Conservation (phyloP, 2,329 filamentous ascomycete genomes). For the Leptoxyphium fumago region DNA sequence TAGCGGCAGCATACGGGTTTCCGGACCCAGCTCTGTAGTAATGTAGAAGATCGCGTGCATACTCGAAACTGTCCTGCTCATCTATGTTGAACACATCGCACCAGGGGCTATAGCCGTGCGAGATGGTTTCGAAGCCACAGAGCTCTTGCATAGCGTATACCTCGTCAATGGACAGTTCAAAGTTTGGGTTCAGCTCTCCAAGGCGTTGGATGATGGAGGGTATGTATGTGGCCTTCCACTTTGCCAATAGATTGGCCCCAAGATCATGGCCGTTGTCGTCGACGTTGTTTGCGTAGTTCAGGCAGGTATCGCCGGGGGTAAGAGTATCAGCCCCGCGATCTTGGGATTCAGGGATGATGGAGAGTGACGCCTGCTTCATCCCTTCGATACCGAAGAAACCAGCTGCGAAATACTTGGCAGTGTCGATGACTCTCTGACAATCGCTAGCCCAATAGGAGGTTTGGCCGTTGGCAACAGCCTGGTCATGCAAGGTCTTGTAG, state of each 20-base stretch:
- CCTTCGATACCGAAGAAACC: conserved; percentile 42
- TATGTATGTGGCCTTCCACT: conserved; percentile 35
- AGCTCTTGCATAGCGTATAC: conserved; percentile 47
- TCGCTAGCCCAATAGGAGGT: conserved; percentile 41
- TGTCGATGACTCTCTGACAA: conserved; percentile 40
- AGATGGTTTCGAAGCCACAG: conserved; percentile 44
- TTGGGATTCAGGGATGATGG: conserved; percentile 38
- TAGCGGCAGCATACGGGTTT: conserved; percentile 36
- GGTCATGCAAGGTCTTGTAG: conserved; percentile 33
- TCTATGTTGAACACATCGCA: conserved; percentile 39
- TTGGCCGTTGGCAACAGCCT: conserved; percentile 13
- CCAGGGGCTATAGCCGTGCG: conserved; percentile 40
- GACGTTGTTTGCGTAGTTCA: conserved; percentile 23
- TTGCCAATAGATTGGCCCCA: conserved; percentile 32
- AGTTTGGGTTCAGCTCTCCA: conserved; percentile 25
- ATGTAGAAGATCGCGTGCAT: conserved; percentile 43
- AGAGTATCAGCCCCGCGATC: conserved; percentile 40
- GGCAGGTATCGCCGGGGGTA: conserved; percentile 37
- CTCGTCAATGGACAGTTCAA: conserved; percentile 32
- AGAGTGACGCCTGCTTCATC: conserved; percentile 26
- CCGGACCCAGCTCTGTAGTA: conserved; percentile 46
- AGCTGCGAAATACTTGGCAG: conserved; percentile 38
- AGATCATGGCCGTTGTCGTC: conserved; percentile 32
- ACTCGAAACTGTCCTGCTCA: conserved; percentile 43
- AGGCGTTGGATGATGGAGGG: conserved; percentile 32